A percentile compares a stretch with the other conserved stretches of the same genome.
phyloP scores from a whole-genome alignment of 1,284 basidiomycete genomes.

The Irpex sp. region DNA sequence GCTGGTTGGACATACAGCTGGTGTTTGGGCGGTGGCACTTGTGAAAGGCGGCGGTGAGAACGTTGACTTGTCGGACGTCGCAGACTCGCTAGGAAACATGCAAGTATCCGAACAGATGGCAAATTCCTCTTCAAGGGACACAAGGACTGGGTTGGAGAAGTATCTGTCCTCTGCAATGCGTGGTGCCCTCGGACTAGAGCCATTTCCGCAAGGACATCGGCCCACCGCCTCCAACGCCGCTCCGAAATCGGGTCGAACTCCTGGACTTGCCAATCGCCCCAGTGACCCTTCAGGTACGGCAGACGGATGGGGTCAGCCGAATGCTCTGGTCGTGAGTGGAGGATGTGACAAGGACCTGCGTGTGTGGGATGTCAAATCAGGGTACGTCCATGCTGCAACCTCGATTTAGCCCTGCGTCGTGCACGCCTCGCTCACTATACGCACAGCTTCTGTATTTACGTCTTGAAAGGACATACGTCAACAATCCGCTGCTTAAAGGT shows the following conservation, averaged over 20 bases:
- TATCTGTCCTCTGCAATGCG: conserved; percentile 28
- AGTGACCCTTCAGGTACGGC: conserved; percentile 67
- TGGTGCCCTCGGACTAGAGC: conserved; percentile 32
- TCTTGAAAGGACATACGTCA: conserved; percentile 82
- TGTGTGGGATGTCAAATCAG: conserved; percentile 89
- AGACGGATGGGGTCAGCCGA: conserved; percentile 61
- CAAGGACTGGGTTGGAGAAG: conserved; percentile 24
- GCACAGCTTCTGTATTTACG: conserved; percentile 73
- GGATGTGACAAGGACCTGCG: conserved; percentile 89
- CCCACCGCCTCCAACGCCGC: conserved; percentile 1
- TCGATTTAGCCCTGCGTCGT: not conserved
- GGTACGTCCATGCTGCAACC: conserved; percentile 38
- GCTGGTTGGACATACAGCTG: conserved; percentile 81
- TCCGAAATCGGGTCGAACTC: not conserved
- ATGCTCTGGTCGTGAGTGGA: conserved; percentile 82
- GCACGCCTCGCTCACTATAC: not conserved
- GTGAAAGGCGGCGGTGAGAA: conserved; percentile 38
- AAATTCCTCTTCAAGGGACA: conserved; percentile 10
- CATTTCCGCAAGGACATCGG: conserved; percentile 3
- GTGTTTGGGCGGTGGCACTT: conserved; percentile 91
- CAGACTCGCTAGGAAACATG: not conserved
- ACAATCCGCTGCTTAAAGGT: conserved; percentile 93
- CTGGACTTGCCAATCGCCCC: conserved; percentile 28
- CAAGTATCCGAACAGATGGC: conserved; percentile 8
- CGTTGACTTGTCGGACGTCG: conserved; percentile 2